Evolutionary conservation across 345 rosid species (phyloP).

Genomic region (Kandelia obovata): DNA sequence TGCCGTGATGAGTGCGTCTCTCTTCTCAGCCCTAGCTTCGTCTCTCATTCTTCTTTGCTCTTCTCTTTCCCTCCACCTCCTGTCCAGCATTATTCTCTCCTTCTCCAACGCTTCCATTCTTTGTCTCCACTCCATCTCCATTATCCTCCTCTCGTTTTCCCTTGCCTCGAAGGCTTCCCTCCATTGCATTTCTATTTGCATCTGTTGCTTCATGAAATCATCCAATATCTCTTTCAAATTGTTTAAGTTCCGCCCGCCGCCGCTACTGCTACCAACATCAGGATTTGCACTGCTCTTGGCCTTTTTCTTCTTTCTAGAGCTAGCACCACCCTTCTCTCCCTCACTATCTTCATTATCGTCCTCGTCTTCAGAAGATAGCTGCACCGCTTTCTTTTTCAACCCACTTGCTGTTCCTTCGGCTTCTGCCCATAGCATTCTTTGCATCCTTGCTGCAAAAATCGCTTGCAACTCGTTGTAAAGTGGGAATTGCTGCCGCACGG

Average conservation of each 20-base stretch:
- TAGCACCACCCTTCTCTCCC: slow-evolving; percentile 32
- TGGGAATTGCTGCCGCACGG: slow-evolving; percentile 76
- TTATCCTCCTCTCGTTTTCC: slow-evolving; percentile 66
- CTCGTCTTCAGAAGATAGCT: slow-evolving; percentile 70
- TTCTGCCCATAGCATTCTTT: slow-evolving; percentile 70
- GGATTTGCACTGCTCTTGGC: slow-evolving; percentile 17
- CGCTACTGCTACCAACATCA: slow-evolving; percentile 8
- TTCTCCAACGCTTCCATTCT: slow-evolving; percentile 81
- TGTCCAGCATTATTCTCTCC: slow-evolving; percentile 77
- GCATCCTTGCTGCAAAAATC: slow-evolving; percentile 62
- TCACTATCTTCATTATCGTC: slow-evolving; percentile 61
- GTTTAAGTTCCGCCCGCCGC: slow-evolving; percentile 8
- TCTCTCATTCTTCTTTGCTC: slow-evolving; percentile 85
- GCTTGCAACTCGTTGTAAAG: slow-evolving; percentile 71
- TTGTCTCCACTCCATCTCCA: slow-evolving; percentile 89
- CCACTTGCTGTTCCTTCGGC: slow-evolving; percentile 59
- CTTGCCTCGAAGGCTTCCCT: slow-evolving; percentile 70
- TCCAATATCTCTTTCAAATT: slow-evolving; percentile 54
- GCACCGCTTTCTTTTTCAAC: slow-evolving; percentile 46
- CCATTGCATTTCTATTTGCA: slow-evolving; percentile 81
- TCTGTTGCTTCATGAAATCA: slow-evolving; percentile 82
- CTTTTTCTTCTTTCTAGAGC: slow-evolving; percentile 52
- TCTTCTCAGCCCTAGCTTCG: slow-evolving; percentile 92
- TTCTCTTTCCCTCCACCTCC: slow-evolving; percentile 85
- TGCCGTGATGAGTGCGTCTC: slow-evolving; percentile 76